Base-by-base conservation (phyloP, 2,329 filamentous ascomycete species). In the Westerdykella sp. region DNA sequence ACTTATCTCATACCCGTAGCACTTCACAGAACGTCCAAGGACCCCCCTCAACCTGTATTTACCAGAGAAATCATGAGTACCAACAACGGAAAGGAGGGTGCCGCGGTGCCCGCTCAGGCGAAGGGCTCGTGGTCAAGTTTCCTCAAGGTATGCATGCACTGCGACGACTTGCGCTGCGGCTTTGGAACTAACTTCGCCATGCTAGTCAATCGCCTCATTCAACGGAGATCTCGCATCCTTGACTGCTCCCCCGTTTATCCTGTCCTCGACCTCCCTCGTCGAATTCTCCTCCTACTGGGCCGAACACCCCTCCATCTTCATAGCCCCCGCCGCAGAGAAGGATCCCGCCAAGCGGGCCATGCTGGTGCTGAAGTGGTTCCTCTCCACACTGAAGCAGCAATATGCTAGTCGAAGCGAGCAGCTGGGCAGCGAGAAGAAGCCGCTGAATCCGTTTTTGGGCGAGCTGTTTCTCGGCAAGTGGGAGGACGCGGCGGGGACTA, bases 301-400 rank as follows among this genome's bases (percentile, higher is more conserved):
- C n/a, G 74, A 77, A 49, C 74, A 75, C 56, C 76, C 75, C 28
- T 65, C 68, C 18, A 70, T 95, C 47, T 85, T 97, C 55, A 81
- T 88, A 46, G 89, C 90, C 11, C 87, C 91, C 2, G 85, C 88
- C 39, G 76, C 77, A 45, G 89, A 95, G 66, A 58, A 81, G 41
- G 85, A 95, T 63, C 79, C 89, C 0, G 80, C 85, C 57, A 93
- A 88, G 73, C 82, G 91, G 48, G 84, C 87, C 15, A 71, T 95
- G 53, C 75, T 91, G 28, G 91, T 97, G n/a, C 73, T 96, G 57
- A 94, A 91, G 69, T 97, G 91, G 91, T 97, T 96, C 72, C 72
- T 97, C 43, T 90, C 83, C 60, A 95, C 90, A 3, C 75, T 97
- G 41, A 95, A 93, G 73, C 87, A 94, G 69, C 88, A 95, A 65